Evolutionary conservation across 495 filamentous ascomycete genomes (phyloP), one percentile per base, ranked within the genome.

Genomic region (Penicillium ucsense): DNA sequence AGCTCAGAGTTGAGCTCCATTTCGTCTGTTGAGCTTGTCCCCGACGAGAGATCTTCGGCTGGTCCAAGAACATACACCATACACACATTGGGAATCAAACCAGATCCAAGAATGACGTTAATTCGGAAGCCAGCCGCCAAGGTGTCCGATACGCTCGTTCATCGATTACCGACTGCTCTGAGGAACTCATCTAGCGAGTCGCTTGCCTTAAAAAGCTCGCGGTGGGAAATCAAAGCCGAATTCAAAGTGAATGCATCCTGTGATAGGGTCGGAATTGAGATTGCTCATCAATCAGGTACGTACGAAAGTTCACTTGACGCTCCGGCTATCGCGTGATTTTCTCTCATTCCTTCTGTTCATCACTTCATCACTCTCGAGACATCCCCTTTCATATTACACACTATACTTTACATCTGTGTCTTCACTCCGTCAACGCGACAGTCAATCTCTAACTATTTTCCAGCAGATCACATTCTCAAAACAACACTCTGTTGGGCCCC

Each of bases 161-260:
- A 7, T 6, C 20, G 31, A 8, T 37, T 57, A 20, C 37, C 46
- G 9, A 6, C 42, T 9, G 0, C 12, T 1, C 30, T 36, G 32
- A 31, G 29, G 43, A 47, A 5, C 11, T 27, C n/a, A 12, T 41
- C 39, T 3, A 10, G 8, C 29, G 29, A 41, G 39, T 30, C n/a
- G 36, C 33, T 60, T 8, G 29, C 59, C 7, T 27, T 67, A 27
- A 46, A 3, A 5, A 65, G 60, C 32, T 38, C 44, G n/a, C 52
- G 43, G 30, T 70, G 64, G 63, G 68, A 71, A 51, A 35, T 70
- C 1, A 30, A 59, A 2, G 53, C 59, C 31, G 56, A 63, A 20
- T 54, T 71, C 31, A 51, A 45, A 3, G 56, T 71, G 9, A 28
- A 48, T 10, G 49, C 48, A 29, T 42, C 51, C 4, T 71, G 68